A percentile compares a stretch with the other conserved stretches of the same genome.
Evolutionary conservation across 257 asterid genomes (phyloP).

Genomic region (Fraxinus americana): DNA sequence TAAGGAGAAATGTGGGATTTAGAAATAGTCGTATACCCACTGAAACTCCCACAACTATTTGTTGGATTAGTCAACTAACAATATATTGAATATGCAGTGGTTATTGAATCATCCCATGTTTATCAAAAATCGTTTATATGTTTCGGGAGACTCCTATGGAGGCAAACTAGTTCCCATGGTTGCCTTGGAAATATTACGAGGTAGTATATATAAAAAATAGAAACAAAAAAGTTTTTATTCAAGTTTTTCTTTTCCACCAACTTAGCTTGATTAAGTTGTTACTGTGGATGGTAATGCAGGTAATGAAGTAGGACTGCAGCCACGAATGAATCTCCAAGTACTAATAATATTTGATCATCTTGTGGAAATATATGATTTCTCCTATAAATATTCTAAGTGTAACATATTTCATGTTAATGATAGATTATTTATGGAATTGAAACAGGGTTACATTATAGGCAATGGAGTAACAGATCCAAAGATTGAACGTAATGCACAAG

Average conservation of each 20-base stretch:
- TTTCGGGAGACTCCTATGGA: slow-evolving; percentile 30
- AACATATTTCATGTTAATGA: not conserved
- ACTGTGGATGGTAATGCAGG: not conserved
- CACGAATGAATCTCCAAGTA: slow-evolving; percentile 24
- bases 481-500: slow-evolving; percentile 5
- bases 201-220: not conserved
- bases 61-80: not conserved
- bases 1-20: too few species aligned
- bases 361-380: not conserved
- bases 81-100: slow-evolving; percentile 24
- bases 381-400: not conserved
- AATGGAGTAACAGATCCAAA: not conserved
- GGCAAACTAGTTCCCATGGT: slow-evolving; percentile 23
- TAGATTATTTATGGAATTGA: not conserved
- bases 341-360: not conserved
- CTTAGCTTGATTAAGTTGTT: not conserved
- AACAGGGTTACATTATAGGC: slow-evolving; percentile 25
- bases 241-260: not conserved
- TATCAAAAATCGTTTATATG: slow-evolving; percentile 16
- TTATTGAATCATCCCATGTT: slow-evolving; percentile 26
- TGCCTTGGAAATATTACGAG: slow-evolving; percentile 17
- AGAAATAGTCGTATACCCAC: too few species aligned
- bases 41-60: too few species aligned
- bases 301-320: slow-evolving; percentile 19
- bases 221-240: not conserved